These are phyloP conservation scores for Creolimax fragrantissima DNA, from an alignment of 78 protist genomes.

Conservation along the genomic window DNA sequence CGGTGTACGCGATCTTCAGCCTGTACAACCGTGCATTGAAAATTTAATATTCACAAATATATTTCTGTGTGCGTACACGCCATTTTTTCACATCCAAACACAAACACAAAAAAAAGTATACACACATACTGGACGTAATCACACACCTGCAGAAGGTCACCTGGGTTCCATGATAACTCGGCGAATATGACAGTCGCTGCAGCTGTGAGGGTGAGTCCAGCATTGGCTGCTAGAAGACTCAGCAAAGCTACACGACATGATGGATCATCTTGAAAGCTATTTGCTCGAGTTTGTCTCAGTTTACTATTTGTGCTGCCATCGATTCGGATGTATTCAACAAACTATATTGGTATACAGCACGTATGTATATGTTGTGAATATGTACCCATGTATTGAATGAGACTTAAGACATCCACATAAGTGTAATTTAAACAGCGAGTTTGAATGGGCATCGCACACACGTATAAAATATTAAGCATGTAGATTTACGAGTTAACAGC, in stretches of 20 bases:
- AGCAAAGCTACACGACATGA: conserved; percentile 66
- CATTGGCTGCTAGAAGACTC: conserved; percentile 67
- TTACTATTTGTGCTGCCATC: conserved; percentile 61
- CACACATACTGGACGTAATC: not conserved
- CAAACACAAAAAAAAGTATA: not conserved
- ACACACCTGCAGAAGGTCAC: not conserved
- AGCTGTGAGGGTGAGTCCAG: conserved; percentile 75
- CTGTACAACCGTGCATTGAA: too few relatives aligned
- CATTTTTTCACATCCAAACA: too few relatives aligned
- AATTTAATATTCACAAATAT: too few relatives aligned
- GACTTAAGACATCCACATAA: too few relatives aligned
- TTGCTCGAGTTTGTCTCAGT: conserved; percentile 42
- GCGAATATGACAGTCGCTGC: conserved; percentile 67
- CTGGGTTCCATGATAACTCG: conserved; percentile 68
- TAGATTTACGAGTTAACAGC: not conserved
- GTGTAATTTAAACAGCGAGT: too few relatives aligned
- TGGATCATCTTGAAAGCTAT: conserved; percentile 41
- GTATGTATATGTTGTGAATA: too few relatives aligned
- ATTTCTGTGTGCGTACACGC: too few relatives aligned
- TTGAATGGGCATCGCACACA: too few relatives aligned
- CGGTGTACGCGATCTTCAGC: not conserved
- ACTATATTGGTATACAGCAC: not conserved
- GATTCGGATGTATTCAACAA: conserved; percentile 53
- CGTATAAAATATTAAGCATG: not conserved
- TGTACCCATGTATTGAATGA: too few relatives aligned